A percentile compares a stretch with the other conserved stretches of the same genome.
These are phyloP conservation scores for Chenopodium berlandieri DNA, from an alignment of 148 eudicot species.

Conservation along the genomic window DNA sequence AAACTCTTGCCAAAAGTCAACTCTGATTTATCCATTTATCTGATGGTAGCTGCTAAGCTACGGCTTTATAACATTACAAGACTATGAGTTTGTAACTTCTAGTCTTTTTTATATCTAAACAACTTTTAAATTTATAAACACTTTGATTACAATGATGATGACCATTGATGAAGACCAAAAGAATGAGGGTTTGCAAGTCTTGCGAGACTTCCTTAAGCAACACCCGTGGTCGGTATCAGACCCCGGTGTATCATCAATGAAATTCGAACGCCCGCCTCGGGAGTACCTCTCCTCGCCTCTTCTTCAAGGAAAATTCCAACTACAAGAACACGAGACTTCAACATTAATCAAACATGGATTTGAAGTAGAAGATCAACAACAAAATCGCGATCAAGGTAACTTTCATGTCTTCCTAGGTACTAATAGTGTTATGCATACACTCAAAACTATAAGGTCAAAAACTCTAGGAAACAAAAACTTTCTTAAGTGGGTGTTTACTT, in stretches of 20 bases:
- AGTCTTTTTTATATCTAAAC: too few relatives aligned
- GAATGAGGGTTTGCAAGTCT: background rate
- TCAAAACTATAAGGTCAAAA: background rate
- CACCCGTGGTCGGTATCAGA: conserved; percentile 25
- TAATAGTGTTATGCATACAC: background rate
- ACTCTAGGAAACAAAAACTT: background rate
- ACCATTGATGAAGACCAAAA: background rate
- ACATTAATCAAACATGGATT: background rate
- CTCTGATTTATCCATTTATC: too few relatives aligned
- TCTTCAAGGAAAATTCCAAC: background rate
- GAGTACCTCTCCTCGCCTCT: conserved; percentile 8
- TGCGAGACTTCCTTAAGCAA: background rate
- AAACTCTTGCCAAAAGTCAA: too few relatives aligned
- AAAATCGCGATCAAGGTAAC: background rate
- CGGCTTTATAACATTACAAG: too few relatives aligned
- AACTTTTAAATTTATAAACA: too few relatives aligned
- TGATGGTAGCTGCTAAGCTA: too few relatives aligned
- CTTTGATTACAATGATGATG: background rate
- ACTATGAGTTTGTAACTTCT: too few relatives aligned
- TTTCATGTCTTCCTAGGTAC: background rate
- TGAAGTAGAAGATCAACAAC: background rate
- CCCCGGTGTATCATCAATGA: conserved; percentile 1
- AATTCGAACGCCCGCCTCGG: background rate
- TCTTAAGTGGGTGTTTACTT: conserved; percentile 11
- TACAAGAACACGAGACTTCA: background rate